These are phyloP conservation scores for Calonectria pteridis DNA, from an alignment of 2,329 filamentous ascomycete genomes.

Conservation along the genomic window DNA sequence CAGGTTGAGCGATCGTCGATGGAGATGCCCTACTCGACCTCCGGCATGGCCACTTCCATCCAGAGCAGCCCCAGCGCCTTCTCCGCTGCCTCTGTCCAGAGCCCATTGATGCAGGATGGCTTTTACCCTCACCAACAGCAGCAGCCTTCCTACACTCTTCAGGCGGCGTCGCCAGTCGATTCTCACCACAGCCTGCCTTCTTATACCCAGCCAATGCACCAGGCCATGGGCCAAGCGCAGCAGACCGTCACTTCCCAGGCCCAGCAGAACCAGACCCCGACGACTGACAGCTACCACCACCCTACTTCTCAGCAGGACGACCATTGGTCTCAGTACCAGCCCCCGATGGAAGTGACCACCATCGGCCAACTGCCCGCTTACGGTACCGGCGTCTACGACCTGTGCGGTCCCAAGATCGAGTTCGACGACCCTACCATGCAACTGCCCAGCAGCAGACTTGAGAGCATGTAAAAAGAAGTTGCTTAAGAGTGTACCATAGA, in stretches of 20 bases:
- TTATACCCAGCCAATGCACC: slow-evolving; percentile 58
- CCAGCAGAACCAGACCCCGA: slow-evolving; percentile 40
- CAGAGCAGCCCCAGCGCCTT: slow-evolving; percentile 71
- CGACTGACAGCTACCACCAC: slow-evolving; percentile 51
- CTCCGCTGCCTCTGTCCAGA: slow-evolving; percentile 67
- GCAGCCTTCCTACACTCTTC: slow-evolving; percentile 63
- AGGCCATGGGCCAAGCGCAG: slow-evolving; percentile 48
- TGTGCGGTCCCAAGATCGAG: slow-evolving; percentile 68
- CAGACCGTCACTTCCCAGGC: slow-evolving; percentile 53
- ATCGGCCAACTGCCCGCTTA: slow-evolving; percentile 66
- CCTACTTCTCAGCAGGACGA: slow-evolving; percentile 59
- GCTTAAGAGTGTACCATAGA: neutral
- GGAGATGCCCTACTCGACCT: slow-evolving; percentile 64
- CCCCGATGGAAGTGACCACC: slow-evolving; percentile 68
- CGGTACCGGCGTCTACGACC: slow-evolving; percentile 62
- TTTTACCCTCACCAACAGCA: slow-evolving; percentile 70
- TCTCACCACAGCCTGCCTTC: slow-evolving; percentile 56
- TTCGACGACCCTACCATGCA: slow-evolving; percentile 70
- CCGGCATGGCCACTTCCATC: slow-evolving; percentile 62
- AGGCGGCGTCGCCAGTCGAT: slow-evolving; percentile 62
- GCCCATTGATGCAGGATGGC: slow-evolving; percentile 64
- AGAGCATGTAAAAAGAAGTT: slow-evolving; percentile 62
- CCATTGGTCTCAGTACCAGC: slow-evolving; percentile 70
- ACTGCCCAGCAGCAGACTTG: slow-evolving; percentile 70
- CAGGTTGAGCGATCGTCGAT: slow-evolving; percentile 60